phyloP scores from a whole-genome alignment of 192 early-diverging fungal species.

The Allomyces macrogynus region DNA sequence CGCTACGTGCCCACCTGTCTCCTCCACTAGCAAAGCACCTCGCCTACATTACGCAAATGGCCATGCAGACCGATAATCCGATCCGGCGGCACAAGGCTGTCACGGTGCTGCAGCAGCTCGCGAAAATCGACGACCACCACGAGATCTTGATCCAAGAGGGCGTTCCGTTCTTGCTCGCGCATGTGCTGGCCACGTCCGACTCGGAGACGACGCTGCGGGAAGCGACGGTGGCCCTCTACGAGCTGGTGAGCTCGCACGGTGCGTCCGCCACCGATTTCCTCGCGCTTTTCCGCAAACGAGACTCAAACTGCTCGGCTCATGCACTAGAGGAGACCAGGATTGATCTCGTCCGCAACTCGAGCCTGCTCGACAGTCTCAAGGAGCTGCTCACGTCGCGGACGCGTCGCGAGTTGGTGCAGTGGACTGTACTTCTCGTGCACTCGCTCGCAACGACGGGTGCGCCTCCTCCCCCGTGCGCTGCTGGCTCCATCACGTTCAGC shows the following conservation, averaged over 20 bases:
- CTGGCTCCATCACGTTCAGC: not conserved
- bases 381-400: not conserved
- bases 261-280: not conserved
- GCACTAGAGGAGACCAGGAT: not conserved
- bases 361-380: not conserved
- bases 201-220: not conserved
- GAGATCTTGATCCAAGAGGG: not conserved
- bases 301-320: too few relatives aligned
- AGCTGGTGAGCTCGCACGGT: not conserved
- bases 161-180: not conserved
- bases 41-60: not conserved
- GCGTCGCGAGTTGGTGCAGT: not conserved
- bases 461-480: not conserved
- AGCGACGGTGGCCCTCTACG: not conserved
- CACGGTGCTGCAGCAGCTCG: not conserved
- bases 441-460: not conserved
- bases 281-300: too few relatives aligned
- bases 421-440: not conserved
- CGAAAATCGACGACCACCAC: not conserved
- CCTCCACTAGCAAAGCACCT: not conserved
- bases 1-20: not conserved
- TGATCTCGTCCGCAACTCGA: not conserved
- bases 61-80: not conserved
- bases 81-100: not conserved
- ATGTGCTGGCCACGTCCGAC: not conserved